Conservation (phyloP, 2,329 filamentous ascomycete genomes). For the Davidsoniella virescens region DNA sequence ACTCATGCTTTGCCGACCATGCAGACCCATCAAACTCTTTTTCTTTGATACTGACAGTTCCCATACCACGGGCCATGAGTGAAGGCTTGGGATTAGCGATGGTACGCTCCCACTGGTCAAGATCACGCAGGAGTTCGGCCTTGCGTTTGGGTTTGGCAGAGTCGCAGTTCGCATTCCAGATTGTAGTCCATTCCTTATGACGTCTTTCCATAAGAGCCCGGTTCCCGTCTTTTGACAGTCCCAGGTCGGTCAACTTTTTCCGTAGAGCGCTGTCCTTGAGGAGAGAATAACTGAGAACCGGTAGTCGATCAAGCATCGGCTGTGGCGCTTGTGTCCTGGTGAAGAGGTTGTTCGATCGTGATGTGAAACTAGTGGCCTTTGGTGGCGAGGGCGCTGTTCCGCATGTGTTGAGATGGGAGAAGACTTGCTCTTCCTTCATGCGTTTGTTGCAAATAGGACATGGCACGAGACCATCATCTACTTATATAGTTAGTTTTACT, state of each 20-base stretch:
- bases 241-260: conserved; percentile 68
- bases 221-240: conserved; percentile 54
- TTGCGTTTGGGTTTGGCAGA: conserved; percentile 56
- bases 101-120: conserved; percentile 76
- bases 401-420: conserved; percentile 61
- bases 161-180: conserved; percentile 97
- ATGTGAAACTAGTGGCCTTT: neutral
- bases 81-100: conserved; percentile 25
- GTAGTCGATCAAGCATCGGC: conserved; percentile 41
- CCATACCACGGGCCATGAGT: neutral
- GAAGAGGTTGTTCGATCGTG: conserved; percentile 7
- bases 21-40: conserved; percentile 75
- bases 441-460: conserved; percentile 68
- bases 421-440: conserved; percentile 69
- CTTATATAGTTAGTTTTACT: conserved; percentile 12
- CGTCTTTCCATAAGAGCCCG: conserved; percentile 58
- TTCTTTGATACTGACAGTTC: conserved; percentile 43
- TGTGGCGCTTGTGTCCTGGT: conserved; percentile 16
- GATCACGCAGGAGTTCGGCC: conserved; percentile 54
- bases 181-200: conserved; percentile 83
- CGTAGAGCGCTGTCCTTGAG: conserved; percentile 63
- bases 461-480: conserved; percentile 58
- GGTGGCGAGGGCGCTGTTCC: conserved; percentile 21
- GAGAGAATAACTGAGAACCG: conserved; percentile 71
- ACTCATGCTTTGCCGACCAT: conserved; percentile 58